Conservation (phyloP, 306 rosid genomes). For the Cucurbita maxima region DNA sequence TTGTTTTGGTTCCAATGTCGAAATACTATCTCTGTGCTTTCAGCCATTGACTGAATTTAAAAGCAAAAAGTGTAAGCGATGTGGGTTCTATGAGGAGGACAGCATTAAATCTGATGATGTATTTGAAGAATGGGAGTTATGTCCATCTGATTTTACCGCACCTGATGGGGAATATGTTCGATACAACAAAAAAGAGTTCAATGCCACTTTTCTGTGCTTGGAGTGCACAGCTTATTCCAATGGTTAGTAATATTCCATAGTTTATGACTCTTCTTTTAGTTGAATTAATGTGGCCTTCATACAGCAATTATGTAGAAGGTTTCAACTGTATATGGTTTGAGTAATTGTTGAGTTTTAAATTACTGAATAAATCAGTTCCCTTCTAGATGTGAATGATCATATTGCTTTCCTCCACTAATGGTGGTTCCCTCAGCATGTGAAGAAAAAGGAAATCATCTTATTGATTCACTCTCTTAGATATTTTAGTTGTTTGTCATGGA, state of each 20-base stretch:
- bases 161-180: constrained; percentile 40
- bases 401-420: not conserved
- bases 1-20: not conserved
- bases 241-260: constrained; percentile 20
- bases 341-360: not conserved
- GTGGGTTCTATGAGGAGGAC: constrained; percentile 85
- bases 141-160: constrained; percentile 60
- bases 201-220: constrained; percentile 48
- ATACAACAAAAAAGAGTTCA: constrained; percentile 48
- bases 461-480: not conserved
- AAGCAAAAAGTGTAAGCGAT: constrained; percentile 65
- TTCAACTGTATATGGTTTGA: not conserved
- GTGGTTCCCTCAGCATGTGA: not conserved
- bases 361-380: not conserved
- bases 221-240: constrained; percentile 28
- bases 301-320: not conserved
- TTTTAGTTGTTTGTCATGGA: not conserved
- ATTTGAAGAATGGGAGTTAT: constrained; percentile 88
- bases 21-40: constrained; percentile 18
- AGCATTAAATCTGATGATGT: constrained; percentile 35
- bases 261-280: not conserved
- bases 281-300: not conserved
- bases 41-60: constrained; percentile 71
- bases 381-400: not conserved
- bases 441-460: not conserved